These are phyloP conservation scores for Brasilioporus rufonigricans DNA, from an alignment of 768 basidiomycete genomes.

Conservation along the genomic window DNA sequence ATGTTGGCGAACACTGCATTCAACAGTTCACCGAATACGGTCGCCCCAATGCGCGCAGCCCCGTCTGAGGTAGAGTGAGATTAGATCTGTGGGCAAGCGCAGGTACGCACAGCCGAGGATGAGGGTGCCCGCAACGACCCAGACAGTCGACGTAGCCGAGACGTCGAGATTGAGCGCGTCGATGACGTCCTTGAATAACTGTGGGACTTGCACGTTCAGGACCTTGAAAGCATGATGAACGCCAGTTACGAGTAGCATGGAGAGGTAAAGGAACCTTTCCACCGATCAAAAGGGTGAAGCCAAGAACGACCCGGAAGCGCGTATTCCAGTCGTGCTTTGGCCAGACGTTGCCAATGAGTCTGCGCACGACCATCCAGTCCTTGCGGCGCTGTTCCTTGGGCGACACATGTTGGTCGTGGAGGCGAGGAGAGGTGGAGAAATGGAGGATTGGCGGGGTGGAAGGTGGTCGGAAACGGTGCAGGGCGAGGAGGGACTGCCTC, in stretches of 20 bases:
- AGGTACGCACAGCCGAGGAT: conserved; percentile 81
- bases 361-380: conserved; percentile 86
- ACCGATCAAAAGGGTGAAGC: conserved; percentile 72
- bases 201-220: conserved; percentile 97
- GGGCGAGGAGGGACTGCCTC: conserved; percentile 5
- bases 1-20: conserved; percentile 97
- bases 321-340: conserved; percentile 83
- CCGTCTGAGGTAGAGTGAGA: conserved; percentile 59
- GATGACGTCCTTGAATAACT: conserved; percentile 89
- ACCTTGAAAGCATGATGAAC: conserved; percentile 47
- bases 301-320: conserved; percentile 76
- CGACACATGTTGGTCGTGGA: conserved; percentile 12
- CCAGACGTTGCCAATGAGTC: conserved; percentile 89
- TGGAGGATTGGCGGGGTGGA: not conserved
- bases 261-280: conserved; percentile 66
- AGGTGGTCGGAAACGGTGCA: not conserved
- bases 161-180: conserved; percentile 87
- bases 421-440: conserved; percentile 20
- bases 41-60: conserved; percentile 83
- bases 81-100: not conserved
- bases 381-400: conserved; percentile 58
- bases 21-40: conserved; percentile 85
- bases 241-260: not conserved
- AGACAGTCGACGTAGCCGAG: conserved; percentile 71
- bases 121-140: conserved; percentile 87